phyloP scores from a whole-genome alignment of 805 yeast genomes.

The Sungouiella thailandica region DNA sequence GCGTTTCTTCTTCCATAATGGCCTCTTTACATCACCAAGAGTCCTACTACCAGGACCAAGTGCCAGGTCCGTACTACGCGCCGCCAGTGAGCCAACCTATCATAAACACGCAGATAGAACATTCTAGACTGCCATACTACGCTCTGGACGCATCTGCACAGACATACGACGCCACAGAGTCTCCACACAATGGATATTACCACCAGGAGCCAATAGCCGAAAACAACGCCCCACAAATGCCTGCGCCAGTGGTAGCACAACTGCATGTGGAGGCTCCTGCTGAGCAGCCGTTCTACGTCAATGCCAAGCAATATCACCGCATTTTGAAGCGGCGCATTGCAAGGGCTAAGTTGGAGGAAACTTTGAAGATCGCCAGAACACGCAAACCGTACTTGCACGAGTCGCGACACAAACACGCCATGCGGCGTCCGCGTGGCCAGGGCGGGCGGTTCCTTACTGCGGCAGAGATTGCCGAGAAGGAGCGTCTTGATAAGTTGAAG shows the following conservation, averaged over 20 bases:
- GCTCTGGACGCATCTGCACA: conserved; percentile 8
- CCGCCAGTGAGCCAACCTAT: conserved; percentile 13
- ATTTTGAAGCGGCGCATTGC: conserved; percentile 91
- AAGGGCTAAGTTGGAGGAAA: conserved; percentile 87
- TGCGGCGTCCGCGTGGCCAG: conserved; percentile 98
- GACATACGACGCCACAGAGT: conserved; percentile 11
- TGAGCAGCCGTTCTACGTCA: conserved; percentile 95
- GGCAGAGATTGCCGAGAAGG: conserved; percentile 53
- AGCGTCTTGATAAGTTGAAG: conserved; percentile 33
- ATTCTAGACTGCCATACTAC: conserved; percentile 21
- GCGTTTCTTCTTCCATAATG: conserved; percentile 11
- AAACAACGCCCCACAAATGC: conserved; percentile 7
- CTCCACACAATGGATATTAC: conserved; percentile 12
- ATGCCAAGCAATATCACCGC: conserved; percentile 96
- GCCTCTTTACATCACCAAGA: conserved; percentile 17
- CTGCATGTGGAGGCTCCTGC: conserved; percentile 16
- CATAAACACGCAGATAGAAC: conserved; percentile 11
- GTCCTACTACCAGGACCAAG: conserved; percentile 23
- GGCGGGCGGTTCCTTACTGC: conserved; percentile 97
- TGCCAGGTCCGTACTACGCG: conserved; percentile 14
- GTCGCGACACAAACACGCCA: conserved; percentile 96
- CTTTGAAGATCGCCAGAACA: conserved; percentile 79
- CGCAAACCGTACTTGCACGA: conserved; percentile 94
- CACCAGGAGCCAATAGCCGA: conserved; percentile 9
- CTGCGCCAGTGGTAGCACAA: conserved; percentile 5